Evolutionary conservation across 805 yeast genomes (phyloP), one percentile per base, ranked within the genome.

Genomic region (Hermanozyma aechmeae): DNA sequence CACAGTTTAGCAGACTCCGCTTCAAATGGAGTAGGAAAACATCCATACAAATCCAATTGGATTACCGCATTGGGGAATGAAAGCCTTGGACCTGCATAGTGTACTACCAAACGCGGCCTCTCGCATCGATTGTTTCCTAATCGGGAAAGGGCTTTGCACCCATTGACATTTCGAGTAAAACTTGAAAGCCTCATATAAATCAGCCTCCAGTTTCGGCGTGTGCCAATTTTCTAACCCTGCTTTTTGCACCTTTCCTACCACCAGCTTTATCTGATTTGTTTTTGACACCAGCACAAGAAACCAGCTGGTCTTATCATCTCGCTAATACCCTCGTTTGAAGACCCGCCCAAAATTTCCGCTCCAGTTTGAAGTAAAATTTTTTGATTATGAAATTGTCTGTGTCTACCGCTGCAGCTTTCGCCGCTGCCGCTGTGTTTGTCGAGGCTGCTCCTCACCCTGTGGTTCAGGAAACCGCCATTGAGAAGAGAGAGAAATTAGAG

Each of bases 361-460:
- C 15, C 22, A n/a, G n/a, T n/a, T n/a, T n/a, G n/a, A n/a, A n/a
- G n/a, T n/a, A n/a, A 13, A 4, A 13, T 29, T 20, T 16, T 16
- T 18, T 35, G n/a, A 13, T 10, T 16, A 58, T 59, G 65, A 59
- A 47, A 35, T 42, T 58, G 28, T 35, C 60, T 23, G 41, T 51
- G 16, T 29, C 65, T 14, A 34, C 61, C 15, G 40, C 50, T 38
- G 39, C 52, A 26, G 50, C 59, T 21, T 22, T 58, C 12, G 38
- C 50, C 27, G 56, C 56, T 8, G 35, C 39, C 14, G 13, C 47
- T 11, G 42, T 51, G 20, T 44, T 50, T 9, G 47, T 49, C 16
- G 38, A 45, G n/a, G 61, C 64, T 17, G 61, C 63, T 5, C 65
- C 66, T 15, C 38, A 58, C n/a, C 26, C 38, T 6, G 37, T 40